Percentiles rank a stretch among this genome's conserved stretches.
Conservation (phyloP, 1,284 basidiomycete genomes). For the Puccinia triticina region DNA sequence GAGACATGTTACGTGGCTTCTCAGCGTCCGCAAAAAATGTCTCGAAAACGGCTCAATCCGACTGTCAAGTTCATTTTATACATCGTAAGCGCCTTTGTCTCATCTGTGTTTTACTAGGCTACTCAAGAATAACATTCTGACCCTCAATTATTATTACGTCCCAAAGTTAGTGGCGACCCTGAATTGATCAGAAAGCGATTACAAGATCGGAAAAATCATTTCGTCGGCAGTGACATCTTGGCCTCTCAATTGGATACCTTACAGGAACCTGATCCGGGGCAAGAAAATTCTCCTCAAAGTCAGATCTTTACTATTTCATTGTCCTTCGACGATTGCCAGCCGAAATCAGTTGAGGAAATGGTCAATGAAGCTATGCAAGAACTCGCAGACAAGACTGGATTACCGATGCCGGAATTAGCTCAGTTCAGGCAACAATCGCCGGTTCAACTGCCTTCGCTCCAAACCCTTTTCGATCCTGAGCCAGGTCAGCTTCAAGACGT, state of each 20-base stretch:
- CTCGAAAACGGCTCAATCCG: background rate
- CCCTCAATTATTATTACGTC: background rate
- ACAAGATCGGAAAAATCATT: constrained; percentile 43
- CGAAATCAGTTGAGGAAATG: background rate
- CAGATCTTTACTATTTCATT: constrained; percentile 29
- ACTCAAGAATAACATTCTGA: background rate
- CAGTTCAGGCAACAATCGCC: too few relatives aligned
- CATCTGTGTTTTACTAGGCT: background rate
- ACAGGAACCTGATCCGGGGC: constrained; percentile 40
- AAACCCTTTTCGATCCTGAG: constrained; percentile 2
- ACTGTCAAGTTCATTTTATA: constrained; percentile 23
- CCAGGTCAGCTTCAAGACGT: background rate
- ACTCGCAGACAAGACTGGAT: background rate
- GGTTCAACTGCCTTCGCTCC: background rate
- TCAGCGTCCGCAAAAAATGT: background rate
- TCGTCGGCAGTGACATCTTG: constrained; percentile 34
- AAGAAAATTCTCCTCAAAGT: constrained; percentile 29
- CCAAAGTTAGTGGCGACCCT: constrained; percentile 25
- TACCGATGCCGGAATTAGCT: background rate
- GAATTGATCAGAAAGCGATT: constrained; percentile 29
- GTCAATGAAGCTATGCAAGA: constrained; percentile 20
- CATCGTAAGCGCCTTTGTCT: constrained; percentile 24
- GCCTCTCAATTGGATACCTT: constrained; percentile 37
- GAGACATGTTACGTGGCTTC: constrained; percentile 54
- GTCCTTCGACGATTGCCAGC: background rate